Percentiles rank a stretch among this genome's conserved stretches.
phyloP scores from a whole-genome alignment of 805 yeast species.

The Saturnispora serradocipensis region DNA sequence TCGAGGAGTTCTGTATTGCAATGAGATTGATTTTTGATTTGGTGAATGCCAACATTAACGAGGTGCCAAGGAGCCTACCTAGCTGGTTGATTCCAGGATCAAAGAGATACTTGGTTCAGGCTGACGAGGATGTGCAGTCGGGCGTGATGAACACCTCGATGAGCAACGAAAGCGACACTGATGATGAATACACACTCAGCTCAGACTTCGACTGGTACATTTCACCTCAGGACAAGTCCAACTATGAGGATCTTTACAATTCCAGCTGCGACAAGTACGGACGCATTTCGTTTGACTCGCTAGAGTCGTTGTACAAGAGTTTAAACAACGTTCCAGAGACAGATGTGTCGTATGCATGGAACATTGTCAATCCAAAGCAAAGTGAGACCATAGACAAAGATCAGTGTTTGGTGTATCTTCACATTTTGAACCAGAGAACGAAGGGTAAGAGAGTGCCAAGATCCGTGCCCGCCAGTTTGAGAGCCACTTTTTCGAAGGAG shows the following conservation, averaged over 20 bases:
- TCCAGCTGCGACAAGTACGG: constrained; percentile 73
- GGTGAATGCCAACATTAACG: constrained; percentile 55
- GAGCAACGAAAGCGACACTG: constrained; percentile 38
- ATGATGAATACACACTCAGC: constrained; percentile 53
- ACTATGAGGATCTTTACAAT: constrained; percentile 71
- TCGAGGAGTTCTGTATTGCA: constrained; percentile 96
- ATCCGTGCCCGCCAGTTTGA: constrained; percentile 85
- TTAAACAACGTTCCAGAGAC: constrained; percentile 68
- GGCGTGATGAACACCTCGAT: constrained; percentile 18
- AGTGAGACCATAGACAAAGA: constrained; percentile 86
- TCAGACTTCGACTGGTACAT: constrained; percentile 93
- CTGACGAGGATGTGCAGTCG: constrained; percentile 54
- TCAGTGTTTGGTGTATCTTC: constrained; percentile 82
- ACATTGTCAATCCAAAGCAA: constrained; percentile 83
- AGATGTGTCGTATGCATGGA: constrained; percentile 89
- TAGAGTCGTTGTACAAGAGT: constrained; percentile 59
- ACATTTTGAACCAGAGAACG: constrained; percentile 78
- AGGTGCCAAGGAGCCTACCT: constrained; percentile 69
- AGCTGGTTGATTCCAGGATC: constrained; percentile 89
- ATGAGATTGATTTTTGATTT: constrained; percentile 91
- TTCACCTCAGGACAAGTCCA: constrained; percentile 72
- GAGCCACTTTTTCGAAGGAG: constrained; percentile 87
- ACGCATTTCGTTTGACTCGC: constrained; percentile 63
- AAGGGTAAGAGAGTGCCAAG: constrained; percentile 79
- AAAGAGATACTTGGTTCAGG: constrained; percentile 77